Evolutionary conservation across 495 filamentous ascomycete species (phyloP).

Genomic region (Ascobolus immersus): DNA sequence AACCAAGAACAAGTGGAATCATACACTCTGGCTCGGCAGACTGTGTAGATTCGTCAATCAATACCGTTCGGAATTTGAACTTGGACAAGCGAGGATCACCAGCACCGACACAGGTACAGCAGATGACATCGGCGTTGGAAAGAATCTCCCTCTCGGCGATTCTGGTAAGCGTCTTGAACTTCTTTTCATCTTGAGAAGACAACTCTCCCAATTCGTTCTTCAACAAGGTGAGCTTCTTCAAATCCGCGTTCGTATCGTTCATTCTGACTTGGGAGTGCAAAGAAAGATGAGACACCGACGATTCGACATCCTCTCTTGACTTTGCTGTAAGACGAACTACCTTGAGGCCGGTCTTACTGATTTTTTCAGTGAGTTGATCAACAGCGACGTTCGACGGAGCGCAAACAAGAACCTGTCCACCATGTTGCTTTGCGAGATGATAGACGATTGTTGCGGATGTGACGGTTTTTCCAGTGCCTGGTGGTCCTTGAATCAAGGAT

Average conservation of each 20-base stretch:
- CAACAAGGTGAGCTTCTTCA: slow-evolving; percentile 71
- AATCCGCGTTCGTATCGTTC: slow-evolving; percentile 84
- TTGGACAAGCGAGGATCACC: slow-evolving; percentile 87
- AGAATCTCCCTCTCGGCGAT: slow-evolving; percentile 88
- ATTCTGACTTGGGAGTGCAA: slow-evolving; percentile 92
- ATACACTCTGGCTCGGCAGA: slow-evolving; percentile 98
- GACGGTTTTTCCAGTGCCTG: slow-evolving; percentile 93
- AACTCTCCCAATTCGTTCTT: slow-evolving; percentile 82
- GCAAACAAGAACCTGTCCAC: slow-evolving; percentile 84
- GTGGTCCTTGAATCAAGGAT: slow-evolving; percentile 61
- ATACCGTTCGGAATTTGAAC: slow-evolving; percentile 89
- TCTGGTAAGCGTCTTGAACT: slow-evolving; percentile 81
- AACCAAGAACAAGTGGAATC: slow-evolving; percentile 92
- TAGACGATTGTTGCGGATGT: slow-evolving; percentile 99
- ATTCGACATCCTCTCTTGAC: slow-evolving; percentile 94
- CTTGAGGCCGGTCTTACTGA: slow-evolving; percentile 82
- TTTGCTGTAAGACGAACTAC: slow-evolving; percentile 96
- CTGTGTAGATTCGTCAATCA: slow-evolving; percentile 96
- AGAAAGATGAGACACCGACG: slow-evolving; percentile 78
- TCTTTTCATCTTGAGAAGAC: slow-evolving; percentile 92
- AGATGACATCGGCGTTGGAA: slow-evolving; percentile 90
- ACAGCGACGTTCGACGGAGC: slow-evolving; percentile 97
- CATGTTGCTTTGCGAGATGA: slow-evolving; percentile 83
- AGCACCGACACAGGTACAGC: slow-evolving; percentile 94
- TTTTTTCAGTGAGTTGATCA: slow-evolving; percentile 92